phyloP scores from a whole-genome alignment of 2,329 filamentous ascomycete genomes.

The Fusarium transvaalense region DNA sequence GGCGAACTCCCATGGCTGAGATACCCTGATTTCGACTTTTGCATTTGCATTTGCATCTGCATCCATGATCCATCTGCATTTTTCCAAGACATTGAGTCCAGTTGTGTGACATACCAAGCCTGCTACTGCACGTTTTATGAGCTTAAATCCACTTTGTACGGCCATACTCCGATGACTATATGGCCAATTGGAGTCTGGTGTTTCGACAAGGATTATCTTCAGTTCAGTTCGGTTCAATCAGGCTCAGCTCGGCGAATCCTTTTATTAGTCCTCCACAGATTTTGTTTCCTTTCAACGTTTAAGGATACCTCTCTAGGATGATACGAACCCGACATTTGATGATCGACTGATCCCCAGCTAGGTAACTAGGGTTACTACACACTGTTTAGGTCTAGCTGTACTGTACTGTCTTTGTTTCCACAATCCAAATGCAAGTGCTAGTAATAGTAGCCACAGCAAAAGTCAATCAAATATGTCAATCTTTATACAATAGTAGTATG shows the following conservation, averaged over 20 bases:
- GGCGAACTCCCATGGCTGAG: background rate
- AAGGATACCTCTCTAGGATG: background rate
- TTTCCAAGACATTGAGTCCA: background rate
- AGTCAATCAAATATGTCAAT: background rate
- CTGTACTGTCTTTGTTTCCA: background rate
- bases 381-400: background rate
- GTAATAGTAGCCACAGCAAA: background rate
- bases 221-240: background rate
- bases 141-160: conserved; percentile 31
- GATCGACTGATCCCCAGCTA: conserved; percentile 5
- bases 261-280: background rate
- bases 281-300: background rate
- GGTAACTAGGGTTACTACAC: background rate
- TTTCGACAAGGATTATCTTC: background rate
- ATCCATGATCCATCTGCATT: conserved; percentile 3
- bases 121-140: conserved; percentile 30
- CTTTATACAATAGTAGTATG: background rate
- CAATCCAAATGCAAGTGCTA: background rate
- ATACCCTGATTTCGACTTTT: conserved; percentile 1
- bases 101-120: conserved; percentile 1
- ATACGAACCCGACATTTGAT: background rate
- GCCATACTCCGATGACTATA: background rate
- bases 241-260: background rate
- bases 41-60: background rate
- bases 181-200: background rate